Base-by-base conservation (phyloP, 179 eudicot genomes). In the Spinacia oleracea region DNA sequence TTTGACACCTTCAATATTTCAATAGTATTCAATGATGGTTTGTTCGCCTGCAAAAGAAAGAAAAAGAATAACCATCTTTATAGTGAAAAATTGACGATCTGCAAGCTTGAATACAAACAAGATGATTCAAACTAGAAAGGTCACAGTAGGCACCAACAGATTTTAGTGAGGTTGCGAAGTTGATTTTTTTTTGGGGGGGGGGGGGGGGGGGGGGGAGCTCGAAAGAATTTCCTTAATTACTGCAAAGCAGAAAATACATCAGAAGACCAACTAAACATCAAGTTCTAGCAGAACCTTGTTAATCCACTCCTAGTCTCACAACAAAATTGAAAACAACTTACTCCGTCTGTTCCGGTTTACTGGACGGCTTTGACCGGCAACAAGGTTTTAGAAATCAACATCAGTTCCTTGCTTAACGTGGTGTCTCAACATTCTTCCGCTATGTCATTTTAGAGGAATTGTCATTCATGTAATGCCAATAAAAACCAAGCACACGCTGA, bases 1-100 rank as follows among this genome's bases (percentile, higher is more conserved):
- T 90, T 93, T 27, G 97, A 91, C 38, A 96, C 65, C 85, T 91
- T 96, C 83, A 88, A 89, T 74, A 96, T 87, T 73, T 89, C 99
- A 80, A 96, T 89, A 40, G 83, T 86, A 82, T 96, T 96, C 84
- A 72, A 82, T 20, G 91, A 55, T 81, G 96, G 85, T 78, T 87
- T 86, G 34, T 89, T 88, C 46, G 99, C 99, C 99, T 96, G 89
- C 51, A 67, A 81, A 77, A 74, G 9, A 78, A 79, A 74, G 43
- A 27, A 78, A 7, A 50, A 25, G 48, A 63, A 45, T 14, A 68
- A 7, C 15, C 40, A 73, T 45, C 43, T 63, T 25, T 23, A 43
- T 48, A 42, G 6, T 38, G 2, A n/a, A 56, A 71, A 20, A 48
- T 9, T 45, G 10, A 31, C 2, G 0, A 46, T 65, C 43, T 63